Evolutionary conservation across 2,329 filamentous ascomycete species (phyloP), one percentile per base, ranked within the genome.

Genomic region (Aspergillus tanneri): DNA sequence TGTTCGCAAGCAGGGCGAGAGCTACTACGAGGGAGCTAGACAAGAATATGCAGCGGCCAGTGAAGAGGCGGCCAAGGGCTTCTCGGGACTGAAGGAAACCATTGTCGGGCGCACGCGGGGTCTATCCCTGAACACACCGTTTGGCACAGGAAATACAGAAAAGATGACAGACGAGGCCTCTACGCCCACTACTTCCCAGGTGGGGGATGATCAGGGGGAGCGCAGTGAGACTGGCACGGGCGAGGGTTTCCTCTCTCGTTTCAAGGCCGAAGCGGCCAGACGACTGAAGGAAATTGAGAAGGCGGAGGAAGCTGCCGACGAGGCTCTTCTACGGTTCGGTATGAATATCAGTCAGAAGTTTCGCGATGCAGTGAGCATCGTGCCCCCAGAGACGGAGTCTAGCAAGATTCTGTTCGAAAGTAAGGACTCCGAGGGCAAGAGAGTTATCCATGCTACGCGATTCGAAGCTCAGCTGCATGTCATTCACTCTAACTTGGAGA

Each of bases 391-490:
- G 68, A 71, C 37, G 68, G 81, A 57, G 74, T 75, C 52, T n/a
- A 77, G 67, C 57, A 77, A 86, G 40, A 83, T 96, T 24, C 77
- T 96, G 4, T 99, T 97, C 62, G 93, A 97, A 74, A 95, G 89
- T 65, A 95, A 92, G 68, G 92, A 96, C 69, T 84, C 87, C 4
- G 79, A 82, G 41, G 92, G 91, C 21, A 96, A 93, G 77, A 81
- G 93, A 46, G 90, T 97, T 12, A 95, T 97, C 55, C 93, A 99
- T 68, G 88, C 90, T 1, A 96, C 90, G 43, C 82, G 93, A 52
- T 92, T 96, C 65, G 93, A 99, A 64, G 93, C 93, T 1, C 93
- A 97, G 71, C 76, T 99, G 53, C 92, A 99, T 66, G 90, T 95
- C 25, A 91, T 99, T 50, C 93, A 99, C 69, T 91, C 89, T 4